Conservation (phyloP, 371 early-diverging fungal species). For the Lichtheimia hyalospora region DNA sequence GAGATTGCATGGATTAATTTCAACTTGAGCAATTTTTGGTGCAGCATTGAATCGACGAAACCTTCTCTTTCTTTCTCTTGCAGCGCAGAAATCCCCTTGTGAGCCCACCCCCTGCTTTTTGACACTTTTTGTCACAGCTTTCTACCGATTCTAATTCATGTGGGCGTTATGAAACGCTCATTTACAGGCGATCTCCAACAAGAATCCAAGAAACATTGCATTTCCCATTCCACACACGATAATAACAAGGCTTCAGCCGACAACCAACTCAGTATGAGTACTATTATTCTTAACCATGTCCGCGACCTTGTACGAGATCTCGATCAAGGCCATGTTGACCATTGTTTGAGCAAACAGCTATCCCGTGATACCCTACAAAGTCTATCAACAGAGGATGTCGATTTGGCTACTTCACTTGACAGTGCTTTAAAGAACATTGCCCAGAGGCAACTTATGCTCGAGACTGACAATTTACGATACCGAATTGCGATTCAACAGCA, state of each 20-base stretch:
- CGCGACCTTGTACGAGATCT: conserved; percentile 34
- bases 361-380: conserved; percentile 13
- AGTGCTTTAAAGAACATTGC: conserved; percentile 34
- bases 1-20: too few species aligned
- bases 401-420: conserved; percentile 22
- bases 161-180: conserved; percentile 29
- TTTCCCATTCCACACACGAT: not conserved
- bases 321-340: conserved; percentile 40
- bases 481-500: conserved; percentile 46
- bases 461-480: conserved; percentile 43
- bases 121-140: not conserved
- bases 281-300: conserved; percentile 26
- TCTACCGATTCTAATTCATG: not conserved
- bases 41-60: too few species aligned
- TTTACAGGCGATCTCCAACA: conserved; percentile 17
- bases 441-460: conserved; percentile 35
- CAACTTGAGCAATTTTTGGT: too few species aligned
- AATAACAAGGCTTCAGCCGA: conserved; percentile 9
- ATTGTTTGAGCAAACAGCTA: conserved; percentile 30
- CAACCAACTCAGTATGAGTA: conserved; percentile 13
- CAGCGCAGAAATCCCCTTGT: not conserved
- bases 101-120: not conserved
- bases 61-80: too few species aligned
- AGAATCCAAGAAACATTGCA: conserved; percentile 12
- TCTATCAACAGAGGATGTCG: conserved; percentile 13